Conservation (phyloP, 176 grass and related monocot species). For the Cenchrus fungigraminus region DNA sequence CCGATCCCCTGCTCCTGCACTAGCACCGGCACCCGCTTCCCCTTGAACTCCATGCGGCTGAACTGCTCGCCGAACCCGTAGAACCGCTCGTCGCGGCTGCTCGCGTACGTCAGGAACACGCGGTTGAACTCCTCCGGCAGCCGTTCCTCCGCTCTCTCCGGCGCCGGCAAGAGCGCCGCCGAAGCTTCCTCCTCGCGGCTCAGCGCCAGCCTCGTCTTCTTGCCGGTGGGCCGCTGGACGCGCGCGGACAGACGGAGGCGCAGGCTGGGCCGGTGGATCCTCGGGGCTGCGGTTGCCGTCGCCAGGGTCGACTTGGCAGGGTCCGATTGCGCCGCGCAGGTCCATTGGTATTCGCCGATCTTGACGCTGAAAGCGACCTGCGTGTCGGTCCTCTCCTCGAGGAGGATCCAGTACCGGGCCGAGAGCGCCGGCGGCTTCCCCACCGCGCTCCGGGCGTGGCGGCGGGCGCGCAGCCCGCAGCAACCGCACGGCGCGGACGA, state of each 20-base stretch:
- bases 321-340: constrained; percentile 28
- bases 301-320: neutral
- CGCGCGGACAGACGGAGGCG: constrained; percentile 34
- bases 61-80: constrained; percentile 97
- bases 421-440: constrained; percentile 43
- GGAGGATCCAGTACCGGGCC: constrained; percentile 69
- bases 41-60: constrained; percentile 90
- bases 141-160: neutral
- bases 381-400: constrained; percentile 68
- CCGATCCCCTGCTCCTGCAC: constrained; percentile 98
- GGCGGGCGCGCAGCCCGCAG: constrained; percentile 32
- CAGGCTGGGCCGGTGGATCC: constrained; percentile 21
- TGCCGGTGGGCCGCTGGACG: constrained; percentile 10
- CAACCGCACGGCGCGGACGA: constrained; percentile 18
- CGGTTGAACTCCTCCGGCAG: constrained; percentile 66
- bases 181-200: constrained; percentile 33
- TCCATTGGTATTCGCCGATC: constrained; percentile 68
- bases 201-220: constrained; percentile 24
- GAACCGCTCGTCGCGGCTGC: constrained; percentile 70
- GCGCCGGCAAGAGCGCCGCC: constrained; percentile 14
- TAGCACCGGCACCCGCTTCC: constrained; percentile 72
- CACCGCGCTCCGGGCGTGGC: constrained; percentile 4
- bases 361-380: constrained; percentile 73
- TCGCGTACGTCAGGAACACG: constrained; percentile 71
- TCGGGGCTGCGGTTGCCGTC: neutral